These are phyloP conservation scores for Deinandra increscens DNA, from an alignment of 129 eudicot genomes.

Conservation along the genomic window DNA sequence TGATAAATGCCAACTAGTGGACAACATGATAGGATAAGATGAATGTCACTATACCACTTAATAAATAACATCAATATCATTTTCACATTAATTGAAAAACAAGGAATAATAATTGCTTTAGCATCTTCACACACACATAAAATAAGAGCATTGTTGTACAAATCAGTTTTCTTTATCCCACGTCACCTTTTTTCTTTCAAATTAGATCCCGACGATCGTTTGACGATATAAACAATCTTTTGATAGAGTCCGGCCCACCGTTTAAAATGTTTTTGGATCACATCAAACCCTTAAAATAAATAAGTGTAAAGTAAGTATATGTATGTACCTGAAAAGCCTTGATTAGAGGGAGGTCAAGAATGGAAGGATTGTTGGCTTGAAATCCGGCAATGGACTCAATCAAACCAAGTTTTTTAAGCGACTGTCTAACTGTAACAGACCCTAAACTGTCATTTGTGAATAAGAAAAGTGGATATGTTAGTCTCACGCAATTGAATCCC, in stretches of 20 bases:
- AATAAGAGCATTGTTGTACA: too few relatives aligned
- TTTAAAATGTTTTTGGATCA: too few relatives aligned
- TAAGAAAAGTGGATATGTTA: constrained; percentile 80
- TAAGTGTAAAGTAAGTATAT: background rate
- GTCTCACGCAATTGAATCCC: constrained; percentile 88
- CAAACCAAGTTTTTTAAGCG: constrained; percentile 64
- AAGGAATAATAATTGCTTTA: background rate
- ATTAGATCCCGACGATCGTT: too few relatives aligned
- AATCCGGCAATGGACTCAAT: constrained; percentile 61
- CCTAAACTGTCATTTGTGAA: constrained; percentile 59
- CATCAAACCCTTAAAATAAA: too few relatives aligned
- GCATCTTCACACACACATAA: background rate
- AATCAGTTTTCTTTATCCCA: too few relatives aligned
- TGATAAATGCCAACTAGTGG: constrained; percentile 2
- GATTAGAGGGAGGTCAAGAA: constrained; percentile 67
- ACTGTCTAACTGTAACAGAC: constrained; percentile 57
- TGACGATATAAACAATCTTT: too few relatives aligned
- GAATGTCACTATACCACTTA: constrained; percentile 9
- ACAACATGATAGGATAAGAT: constrained; percentile 13
- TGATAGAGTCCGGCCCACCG: too few relatives aligned
- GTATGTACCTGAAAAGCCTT: constrained; percentile 76
- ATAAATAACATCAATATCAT: background rate
- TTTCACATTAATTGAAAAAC: background rate
- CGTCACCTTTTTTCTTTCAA: too few relatives aligned
- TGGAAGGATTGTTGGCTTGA: constrained; percentile 70